These are phyloP conservation scores for Vicia faba DNA, from an alignment of 306 rosid genomes.

Conservation along the genomic window DNA sequence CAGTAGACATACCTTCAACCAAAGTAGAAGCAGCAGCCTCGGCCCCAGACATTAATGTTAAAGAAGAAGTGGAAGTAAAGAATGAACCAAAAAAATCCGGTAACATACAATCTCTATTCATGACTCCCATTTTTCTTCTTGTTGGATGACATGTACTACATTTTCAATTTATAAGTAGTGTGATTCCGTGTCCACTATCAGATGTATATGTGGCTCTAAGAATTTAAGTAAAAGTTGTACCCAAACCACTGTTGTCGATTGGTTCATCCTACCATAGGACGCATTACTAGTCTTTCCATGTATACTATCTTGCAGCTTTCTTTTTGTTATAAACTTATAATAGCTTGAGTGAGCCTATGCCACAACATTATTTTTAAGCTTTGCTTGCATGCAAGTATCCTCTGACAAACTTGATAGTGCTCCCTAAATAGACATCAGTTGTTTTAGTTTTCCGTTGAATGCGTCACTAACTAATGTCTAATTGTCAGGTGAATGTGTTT, in stretches of 20 bases:
- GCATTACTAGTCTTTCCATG: background rate
- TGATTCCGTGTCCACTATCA: slow-evolving; percentile 19
- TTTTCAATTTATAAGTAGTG: slow-evolving; percentile 28
- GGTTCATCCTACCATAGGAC: background rate
- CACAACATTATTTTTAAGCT: background rate
- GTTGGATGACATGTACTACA: slow-evolving; percentile 26
- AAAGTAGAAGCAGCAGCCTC: slow-evolving; percentile 58
- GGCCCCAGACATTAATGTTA: slow-evolving; percentile 40
- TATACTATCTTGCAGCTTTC: background rate
- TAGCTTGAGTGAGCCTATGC: background rate
- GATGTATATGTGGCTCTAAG: slow-evolving; percentile 11
- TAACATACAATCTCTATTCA: slow-evolving; percentile 43
- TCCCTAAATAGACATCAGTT: background rate
- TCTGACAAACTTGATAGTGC: background rate
- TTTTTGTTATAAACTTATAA: background rate
- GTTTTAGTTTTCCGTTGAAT: background rate
- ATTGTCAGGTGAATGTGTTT: background rate
- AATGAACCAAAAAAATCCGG: slow-evolving; percentile 64
- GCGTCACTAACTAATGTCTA: background rate
- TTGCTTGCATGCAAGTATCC: background rate
- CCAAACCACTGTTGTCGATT: background rate
- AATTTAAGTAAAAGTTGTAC: slow-evolving; percentile 6
- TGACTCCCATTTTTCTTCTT: slow-evolving; percentile 24
- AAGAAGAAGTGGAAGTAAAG: slow-evolving; percentile 48
- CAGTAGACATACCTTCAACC: slow-evolving; percentile 74